phyloP scores from a whole-genome alignment of 148 eudicot genomes.

The Beta vulgaris region DNA sequence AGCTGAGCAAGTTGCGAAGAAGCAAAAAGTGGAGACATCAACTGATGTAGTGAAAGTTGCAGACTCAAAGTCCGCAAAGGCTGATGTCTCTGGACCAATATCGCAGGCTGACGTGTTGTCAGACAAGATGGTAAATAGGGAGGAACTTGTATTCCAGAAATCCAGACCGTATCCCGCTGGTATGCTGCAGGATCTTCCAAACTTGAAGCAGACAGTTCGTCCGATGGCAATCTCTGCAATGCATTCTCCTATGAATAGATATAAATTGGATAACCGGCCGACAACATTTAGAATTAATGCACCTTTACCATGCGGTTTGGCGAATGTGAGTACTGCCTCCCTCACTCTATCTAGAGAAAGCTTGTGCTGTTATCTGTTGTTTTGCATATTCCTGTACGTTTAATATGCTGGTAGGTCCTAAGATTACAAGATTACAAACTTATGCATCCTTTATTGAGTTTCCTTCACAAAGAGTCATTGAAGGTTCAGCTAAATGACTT shows the following conservation, averaged over 20 bases:
- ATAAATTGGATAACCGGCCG: conserved; percentile 89
- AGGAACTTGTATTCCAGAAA: conserved; percentile 32
- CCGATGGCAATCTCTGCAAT: conserved; percentile 50
- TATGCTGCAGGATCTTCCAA: conserved; percentile 37
- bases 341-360: not conserved
- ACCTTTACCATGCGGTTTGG: conserved; percentile 68
- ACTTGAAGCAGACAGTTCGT: conserved; percentile 49
- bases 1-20: conserved; percentile 47
- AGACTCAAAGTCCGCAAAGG: conserved; percentile 35
- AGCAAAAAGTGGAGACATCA: conserved; percentile 44
- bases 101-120: conserved; percentile 36
- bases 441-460: not conserved
- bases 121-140: conserved; percentile 34
- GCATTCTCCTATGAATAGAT: conserved; percentile 52
- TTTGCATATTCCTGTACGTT: not conserved
- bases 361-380: not conserved
- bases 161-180: conserved; percentile 26
- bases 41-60: conserved; percentile 36
- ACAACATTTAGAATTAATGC: conserved; percentile 58
- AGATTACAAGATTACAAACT: not conserved
- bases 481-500: not conserved
- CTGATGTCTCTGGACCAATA: conserved; percentile 32
- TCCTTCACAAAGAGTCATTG: not conserved
- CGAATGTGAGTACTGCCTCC: conserved; percentile 52
- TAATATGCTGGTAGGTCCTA: not conserved